Conservation (phyloP, 2,329 filamentous ascomycete species). For the Ophiostoma piceae region DNA sequence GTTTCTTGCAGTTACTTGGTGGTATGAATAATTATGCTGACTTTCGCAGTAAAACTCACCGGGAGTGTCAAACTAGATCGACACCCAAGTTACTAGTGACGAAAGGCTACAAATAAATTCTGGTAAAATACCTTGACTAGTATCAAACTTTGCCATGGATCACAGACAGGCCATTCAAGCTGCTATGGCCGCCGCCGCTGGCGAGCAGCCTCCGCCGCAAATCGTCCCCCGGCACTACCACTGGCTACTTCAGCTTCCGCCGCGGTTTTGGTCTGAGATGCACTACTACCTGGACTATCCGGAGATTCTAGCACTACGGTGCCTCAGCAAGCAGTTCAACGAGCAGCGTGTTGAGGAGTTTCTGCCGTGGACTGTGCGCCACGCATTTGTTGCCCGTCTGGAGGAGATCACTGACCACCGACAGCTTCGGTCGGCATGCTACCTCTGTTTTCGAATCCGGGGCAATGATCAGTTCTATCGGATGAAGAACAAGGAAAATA, state of each 20-base stretch:
- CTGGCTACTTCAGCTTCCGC: conserved; percentile 26
- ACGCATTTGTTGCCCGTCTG: conserved; percentile 17
- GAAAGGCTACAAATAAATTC: background rate
- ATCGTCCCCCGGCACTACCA: conserved; percentile 18
- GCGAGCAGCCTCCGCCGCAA: conserved; percentile 7
- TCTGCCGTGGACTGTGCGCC: conserved; percentile 23
- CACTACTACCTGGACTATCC: conserved; percentile 25
- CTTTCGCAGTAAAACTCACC: background rate
- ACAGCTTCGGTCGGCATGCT: conserved; percentile 21
- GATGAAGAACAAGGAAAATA: background rate
- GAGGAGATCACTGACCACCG: conserved; percentile 1
- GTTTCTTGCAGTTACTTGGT: background rate
- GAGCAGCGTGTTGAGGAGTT: conserved; percentile 22
- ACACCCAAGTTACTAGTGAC: background rate
- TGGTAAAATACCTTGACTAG: background rate
- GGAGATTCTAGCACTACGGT: conserved; percentile 24
- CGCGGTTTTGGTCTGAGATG: conserved; percentile 26
- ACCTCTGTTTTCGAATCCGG: conserved; percentile 29
- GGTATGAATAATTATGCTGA: background rate
- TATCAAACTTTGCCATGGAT: background rate
- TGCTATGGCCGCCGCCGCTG: conserved; percentile 17
- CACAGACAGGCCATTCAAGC: conserved; percentile 1
- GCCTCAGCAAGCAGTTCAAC: conserved; percentile 24
- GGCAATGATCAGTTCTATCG: conserved; percentile 21
- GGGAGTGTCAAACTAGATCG: background rate